phyloP scores from a whole-genome alignment of 805 yeast genomes.

The Blastobotrys chiropterorum region DNA sequence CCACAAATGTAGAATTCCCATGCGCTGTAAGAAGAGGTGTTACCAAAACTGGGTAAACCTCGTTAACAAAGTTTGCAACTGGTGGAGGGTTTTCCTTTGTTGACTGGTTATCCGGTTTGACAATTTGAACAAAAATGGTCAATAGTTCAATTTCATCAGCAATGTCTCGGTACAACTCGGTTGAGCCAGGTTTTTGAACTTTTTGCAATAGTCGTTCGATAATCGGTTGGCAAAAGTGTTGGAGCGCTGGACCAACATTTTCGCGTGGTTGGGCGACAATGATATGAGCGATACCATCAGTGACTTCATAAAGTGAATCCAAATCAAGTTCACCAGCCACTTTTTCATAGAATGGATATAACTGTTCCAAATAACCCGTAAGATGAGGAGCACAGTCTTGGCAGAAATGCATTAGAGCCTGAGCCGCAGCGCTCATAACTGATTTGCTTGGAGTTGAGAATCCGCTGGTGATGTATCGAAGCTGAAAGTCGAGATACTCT shows the following conservation, averaged over 20 bases:
- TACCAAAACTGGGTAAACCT: conserved; percentile 53
- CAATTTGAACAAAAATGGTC: conserved; percentile 51
- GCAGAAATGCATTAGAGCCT: conserved; percentile 90
- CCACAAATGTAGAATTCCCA: conserved; percentile 55
- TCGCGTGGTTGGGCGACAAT: conserved; percentile 50
- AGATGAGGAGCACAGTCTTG: conserved; percentile 75
- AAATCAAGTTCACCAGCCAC: conserved; percentile 52
- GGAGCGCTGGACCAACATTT: conserved; percentile 46
- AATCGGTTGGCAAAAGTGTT: conserved; percentile 63
- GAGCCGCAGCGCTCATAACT: conserved; percentile 80
- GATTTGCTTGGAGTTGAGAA: conserved; percentile 48
- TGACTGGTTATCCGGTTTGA: conserved; percentile 30
- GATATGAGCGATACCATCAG: conserved; percentile 86
- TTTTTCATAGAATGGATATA: conserved; percentile 63
- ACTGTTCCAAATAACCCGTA: conserved; percentile 63
- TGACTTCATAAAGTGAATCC: conserved; percentile 67
- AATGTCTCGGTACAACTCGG: conserved; percentile 39
- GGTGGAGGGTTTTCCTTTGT: conserved; percentile 45
- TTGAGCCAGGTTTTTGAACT: conserved; percentile 27
- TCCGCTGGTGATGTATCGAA: conserved; percentile 77
- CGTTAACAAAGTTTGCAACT: conserved; percentile 44
- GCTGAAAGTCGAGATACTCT: conserved; percentile 70
- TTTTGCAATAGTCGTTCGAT: conserved; percentile 32
- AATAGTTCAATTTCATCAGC: conserved; percentile 73
- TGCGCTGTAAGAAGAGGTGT: conserved; percentile 43